phyloP scores from a whole-genome alignment of 169 alveolate genomes.

The Plasmodium vivax region DNA sequence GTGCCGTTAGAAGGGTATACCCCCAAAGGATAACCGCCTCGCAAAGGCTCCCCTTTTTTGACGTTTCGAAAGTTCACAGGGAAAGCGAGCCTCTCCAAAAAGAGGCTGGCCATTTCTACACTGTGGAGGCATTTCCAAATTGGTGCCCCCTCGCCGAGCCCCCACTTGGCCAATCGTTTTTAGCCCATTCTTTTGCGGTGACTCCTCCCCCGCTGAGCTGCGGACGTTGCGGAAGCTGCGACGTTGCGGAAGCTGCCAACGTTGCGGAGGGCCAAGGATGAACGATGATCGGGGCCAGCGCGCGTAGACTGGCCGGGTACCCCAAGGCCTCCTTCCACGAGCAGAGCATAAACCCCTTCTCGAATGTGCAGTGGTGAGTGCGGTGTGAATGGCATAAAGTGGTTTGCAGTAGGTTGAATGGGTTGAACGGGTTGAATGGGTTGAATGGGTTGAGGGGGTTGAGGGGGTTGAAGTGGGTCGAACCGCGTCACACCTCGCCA shows the following conservation, averaged over 20 bases:
- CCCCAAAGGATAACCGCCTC: neutral
- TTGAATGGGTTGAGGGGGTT: too few species aligned
- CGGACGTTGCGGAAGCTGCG: neutral
- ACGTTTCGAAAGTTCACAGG: neutral
- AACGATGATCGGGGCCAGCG: conserved; percentile 49
- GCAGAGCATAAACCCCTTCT: conserved; percentile 86
- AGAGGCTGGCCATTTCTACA: neutral
- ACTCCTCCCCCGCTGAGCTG: neutral
- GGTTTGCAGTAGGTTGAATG: too few species aligned
- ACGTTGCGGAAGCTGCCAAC: too few species aligned
- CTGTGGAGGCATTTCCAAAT: neutral
- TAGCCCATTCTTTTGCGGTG: neutral
- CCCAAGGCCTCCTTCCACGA: conserved; percentile 87
- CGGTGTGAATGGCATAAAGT: too few species aligned
- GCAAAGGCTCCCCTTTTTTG: neutral
- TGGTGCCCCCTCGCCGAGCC: neutral
- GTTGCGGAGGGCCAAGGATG: neutral
- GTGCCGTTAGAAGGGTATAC: neutral
- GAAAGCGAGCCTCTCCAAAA: neutral
- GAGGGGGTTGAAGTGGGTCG: too few species aligned
- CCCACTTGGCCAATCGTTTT: neutral
- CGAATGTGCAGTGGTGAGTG: conserved; percentile 88
- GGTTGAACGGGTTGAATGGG: too few species aligned
- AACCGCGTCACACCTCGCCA: neutral
- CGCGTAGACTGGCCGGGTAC: conserved; percentile 73